Evolutionary conservation across 148 eudicot species (phyloP).

Genomic region (Spergularia bocconei): DNA sequence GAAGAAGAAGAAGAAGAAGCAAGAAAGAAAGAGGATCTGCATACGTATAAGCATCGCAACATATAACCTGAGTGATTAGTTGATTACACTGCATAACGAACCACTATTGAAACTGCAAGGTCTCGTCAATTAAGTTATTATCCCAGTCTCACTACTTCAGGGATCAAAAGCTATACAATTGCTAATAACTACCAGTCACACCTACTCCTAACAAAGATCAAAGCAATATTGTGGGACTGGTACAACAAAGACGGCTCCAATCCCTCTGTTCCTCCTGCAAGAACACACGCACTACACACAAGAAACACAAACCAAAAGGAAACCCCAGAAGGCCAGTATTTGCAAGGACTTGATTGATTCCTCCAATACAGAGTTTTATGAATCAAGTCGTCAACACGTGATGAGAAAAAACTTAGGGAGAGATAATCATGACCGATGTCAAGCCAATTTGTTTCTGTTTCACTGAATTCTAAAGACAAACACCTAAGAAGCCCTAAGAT

Average conservation of each 20-base stretch:
- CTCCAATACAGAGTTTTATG: no score
- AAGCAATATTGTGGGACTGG: slow-evolving; percentile 25
- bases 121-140: background rate
- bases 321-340: background rate
- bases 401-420: no score
- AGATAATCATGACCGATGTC: no score
- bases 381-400: no score
- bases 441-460: no score
- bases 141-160: slow-evolving; percentile 9
- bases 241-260: slow-evolving; percentile 30
- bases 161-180: slow-evolving; percentile 38
- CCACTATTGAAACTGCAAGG: background rate
- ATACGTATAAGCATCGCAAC: no score
- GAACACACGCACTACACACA: slow-evolving; percentile 22
- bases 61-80: no score
- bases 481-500: no score
- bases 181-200: slow-evolving; percentile 22
- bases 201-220: slow-evolving; percentile 28
- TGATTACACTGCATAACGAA: background rate
- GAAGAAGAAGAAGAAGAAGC: no score
- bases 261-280: slow-evolving; percentile 11
- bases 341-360: background rate
- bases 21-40: no score
- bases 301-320: slow-evolving; percentile 5
- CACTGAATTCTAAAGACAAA: no score